Conservation (phyloP, 2,329 filamentous ascomycete genomes). For the Pyrenophora teres region DNA sequence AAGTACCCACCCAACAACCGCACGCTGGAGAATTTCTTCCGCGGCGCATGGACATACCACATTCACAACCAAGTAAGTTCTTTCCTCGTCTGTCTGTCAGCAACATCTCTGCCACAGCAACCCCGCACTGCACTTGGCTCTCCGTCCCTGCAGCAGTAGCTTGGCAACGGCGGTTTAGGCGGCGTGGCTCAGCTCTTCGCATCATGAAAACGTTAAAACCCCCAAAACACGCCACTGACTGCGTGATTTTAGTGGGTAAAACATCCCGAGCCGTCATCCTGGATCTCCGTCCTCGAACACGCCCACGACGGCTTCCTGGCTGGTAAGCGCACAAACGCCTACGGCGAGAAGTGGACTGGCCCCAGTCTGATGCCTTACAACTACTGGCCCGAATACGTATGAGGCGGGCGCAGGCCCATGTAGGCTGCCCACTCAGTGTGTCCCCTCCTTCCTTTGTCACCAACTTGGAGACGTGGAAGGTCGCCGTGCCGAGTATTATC, state of each 20-base stretch:
- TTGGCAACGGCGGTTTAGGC: not conserved
- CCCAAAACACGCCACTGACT: too few relatives aligned
- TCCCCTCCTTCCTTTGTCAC: constrained; percentile 1
- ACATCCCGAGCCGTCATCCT: constrained; percentile 61
- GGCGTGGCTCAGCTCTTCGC: not conserved
- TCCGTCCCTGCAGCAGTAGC: constrained; percentile 8
- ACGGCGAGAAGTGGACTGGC: constrained; percentile 60
- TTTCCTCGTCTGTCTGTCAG: not conserved
- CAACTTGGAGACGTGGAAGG: constrained; percentile 18
- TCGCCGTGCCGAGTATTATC: constrained; percentile 24
- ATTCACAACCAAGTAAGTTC: constrained; percentile 61
- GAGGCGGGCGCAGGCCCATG: constrained; percentile 18
- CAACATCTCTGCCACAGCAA: not conserved
- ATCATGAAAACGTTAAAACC: not conserved
- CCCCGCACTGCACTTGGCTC: constrained; percentile 1
- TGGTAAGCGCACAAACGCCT: constrained; percentile 56
- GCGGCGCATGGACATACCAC: constrained; percentile 62
- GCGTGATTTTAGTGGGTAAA: constrained; percentile 55
- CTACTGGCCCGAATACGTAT: constrained; percentile 57
- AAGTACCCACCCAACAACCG: constrained; percentile 62
- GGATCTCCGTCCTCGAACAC: constrained; percentile 59
- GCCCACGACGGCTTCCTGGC: constrained; percentile 61
- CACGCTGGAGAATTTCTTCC: constrained; percentile 61
- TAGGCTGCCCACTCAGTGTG: not conserved
- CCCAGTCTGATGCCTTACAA: constrained; percentile 56